A percentile compares a stretch with the other conserved stretches of the same genome.
These are phyloP conservation scores for Colletotrichum zoysiae DNA, from an alignment of 2,329 filamentous ascomycete species.

Conservation along the genomic window DNA sequence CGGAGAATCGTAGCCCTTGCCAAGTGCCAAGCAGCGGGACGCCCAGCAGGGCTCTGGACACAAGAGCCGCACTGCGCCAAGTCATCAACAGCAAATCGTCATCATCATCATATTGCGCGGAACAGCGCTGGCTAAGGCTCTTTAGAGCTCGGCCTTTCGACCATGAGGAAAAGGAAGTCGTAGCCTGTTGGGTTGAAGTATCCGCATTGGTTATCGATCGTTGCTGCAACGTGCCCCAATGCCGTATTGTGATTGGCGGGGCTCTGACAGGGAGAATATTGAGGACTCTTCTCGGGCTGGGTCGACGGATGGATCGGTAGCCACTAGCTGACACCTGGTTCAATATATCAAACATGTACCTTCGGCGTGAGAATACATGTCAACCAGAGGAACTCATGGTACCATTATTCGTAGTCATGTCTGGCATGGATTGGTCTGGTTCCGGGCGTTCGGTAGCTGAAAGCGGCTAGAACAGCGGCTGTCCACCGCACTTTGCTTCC, in stretches of 20 bases:
- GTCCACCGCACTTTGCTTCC: background rate
- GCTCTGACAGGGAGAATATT: background rate
- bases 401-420: background rate
- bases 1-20: slow-evolving; percentile 17
- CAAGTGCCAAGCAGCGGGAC: slow-evolving; percentile 41
- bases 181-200: background rate
- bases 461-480: slow-evolving; percentile 24
- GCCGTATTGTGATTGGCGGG: slow-evolving; percentile 22
- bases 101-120: background rate
- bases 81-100: slow-evolving; percentile 14
- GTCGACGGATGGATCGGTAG: slow-evolving; percentile 26
- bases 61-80: slow-evolving; percentile 29
- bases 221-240: slow-evolving; percentile 29
- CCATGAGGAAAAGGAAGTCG: background rate
- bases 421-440: background rate
- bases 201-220: background rate
- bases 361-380: slow-evolving; percentile 18
- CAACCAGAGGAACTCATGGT: background rate
- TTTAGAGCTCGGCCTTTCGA: background rate
- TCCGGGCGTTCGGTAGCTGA: slow-evolving; percentile 24
- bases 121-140: no score
- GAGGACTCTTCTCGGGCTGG: slow-evolving; percentile 6
- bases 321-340: background rate
- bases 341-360: slow-evolving; percentile 8
- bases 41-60: background rate